Evolutionary conservation across 768 basidiomycete species (phyloP).

Genomic region (Russula compacta): DNA sequence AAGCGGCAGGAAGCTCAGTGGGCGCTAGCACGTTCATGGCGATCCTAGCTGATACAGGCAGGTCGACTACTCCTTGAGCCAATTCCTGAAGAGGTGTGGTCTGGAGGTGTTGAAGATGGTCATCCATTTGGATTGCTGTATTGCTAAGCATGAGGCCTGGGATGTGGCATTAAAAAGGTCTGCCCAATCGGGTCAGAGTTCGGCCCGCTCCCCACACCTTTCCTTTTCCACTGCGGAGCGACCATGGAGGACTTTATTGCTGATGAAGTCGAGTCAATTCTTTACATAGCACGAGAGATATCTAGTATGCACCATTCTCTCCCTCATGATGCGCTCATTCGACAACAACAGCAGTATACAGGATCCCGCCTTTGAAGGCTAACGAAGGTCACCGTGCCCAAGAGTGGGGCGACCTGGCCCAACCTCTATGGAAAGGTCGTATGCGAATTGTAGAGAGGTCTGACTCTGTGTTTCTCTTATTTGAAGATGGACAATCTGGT

Average conservation of each 20-base stretch:
- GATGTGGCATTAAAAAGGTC: not conserved
- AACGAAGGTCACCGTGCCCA: constrained; percentile 88
- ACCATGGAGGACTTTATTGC: constrained; percentile 43
- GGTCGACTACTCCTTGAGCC: constrained; percentile 25
- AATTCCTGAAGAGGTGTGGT: constrained; percentile 22
- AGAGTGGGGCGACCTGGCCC: constrained; percentile 82
- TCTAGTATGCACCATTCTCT: constrained; percentile 46
- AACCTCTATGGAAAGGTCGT: constrained; percentile 87
- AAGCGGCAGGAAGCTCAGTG: not conserved
- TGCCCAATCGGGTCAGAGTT: not conserved
- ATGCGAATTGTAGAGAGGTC: constrained; percentile 78
- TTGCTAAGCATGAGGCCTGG: not conserved
- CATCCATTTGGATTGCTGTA: constrained; percentile 36
- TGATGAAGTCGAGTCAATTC: constrained; percentile 82
- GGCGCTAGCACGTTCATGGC: constrained; percentile 6
- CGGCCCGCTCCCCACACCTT: not conserved
- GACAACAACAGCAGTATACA: constrained; percentile 55
- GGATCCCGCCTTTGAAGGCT: constrained; percentile 77
- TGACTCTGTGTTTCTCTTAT: constrained; percentile 53
- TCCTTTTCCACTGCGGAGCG: not conserved
- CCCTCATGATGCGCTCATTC: constrained; percentile 9
- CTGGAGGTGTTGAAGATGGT: constrained; percentile 56
- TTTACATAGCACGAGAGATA: constrained; percentile 85
- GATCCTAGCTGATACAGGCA: constrained; percentile 14
- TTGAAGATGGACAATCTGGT: constrained; percentile 81